Conservation (phyloP, 305 asterid genomes). For the Fraxinus dipetala region DNA sequence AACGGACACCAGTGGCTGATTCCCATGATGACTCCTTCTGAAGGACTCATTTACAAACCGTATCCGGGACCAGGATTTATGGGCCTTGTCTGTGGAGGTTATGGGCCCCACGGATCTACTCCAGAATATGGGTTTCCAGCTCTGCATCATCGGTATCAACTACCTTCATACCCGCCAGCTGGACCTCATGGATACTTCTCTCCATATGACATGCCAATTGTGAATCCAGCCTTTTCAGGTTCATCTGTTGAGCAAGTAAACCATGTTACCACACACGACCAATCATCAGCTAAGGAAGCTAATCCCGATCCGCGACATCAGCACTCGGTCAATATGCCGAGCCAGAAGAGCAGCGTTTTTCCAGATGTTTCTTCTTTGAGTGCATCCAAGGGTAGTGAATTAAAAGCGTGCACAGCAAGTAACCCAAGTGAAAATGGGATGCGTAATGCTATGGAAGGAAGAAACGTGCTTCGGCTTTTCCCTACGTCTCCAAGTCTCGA, state of each 20-base stretch:
- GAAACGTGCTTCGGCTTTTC: slow-evolving; percentile 46
- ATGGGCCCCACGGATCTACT: slow-evolving; percentile 36
- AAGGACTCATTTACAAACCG: slow-evolving; percentile 84
- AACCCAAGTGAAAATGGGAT: slow-evolving; percentile 39
- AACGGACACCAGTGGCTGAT: slow-evolving; percentile 77
- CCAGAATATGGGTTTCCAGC: slow-evolving; percentile 49
- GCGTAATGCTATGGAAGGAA: slow-evolving; percentile 28
- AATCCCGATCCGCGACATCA: neutral
- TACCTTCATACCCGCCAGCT: slow-evolving; percentile 32
- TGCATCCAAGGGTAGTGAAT: slow-evolving; percentile 37
- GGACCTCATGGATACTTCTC: slow-evolving; percentile 56
- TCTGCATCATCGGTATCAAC: slow-evolving; percentile 42
- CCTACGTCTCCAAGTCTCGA: slow-evolving; percentile 38
- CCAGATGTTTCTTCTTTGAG: slow-evolving; percentile 5
- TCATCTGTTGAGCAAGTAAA: slow-evolving; percentile 38
- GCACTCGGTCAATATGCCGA: slow-evolving; percentile 10
- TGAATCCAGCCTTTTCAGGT: slow-evolving; percentile 45
- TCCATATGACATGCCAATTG: slow-evolving; percentile 52
- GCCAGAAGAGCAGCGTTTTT: slow-evolving; percentile 25
- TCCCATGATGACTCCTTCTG: slow-evolving; percentile 87
- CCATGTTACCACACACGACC: slow-evolving; percentile 4
- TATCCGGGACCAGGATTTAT: slow-evolving; percentile 52
- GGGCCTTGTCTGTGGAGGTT: slow-evolving; percentile 26
- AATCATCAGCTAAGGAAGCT: slow-evolving; percentile 17
- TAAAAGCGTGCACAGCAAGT: slow-evolving; percentile 48